Evolutionary conservation across 352 stramenopile genomes (phyloP).

Genomic region (Globisporangium yorkense): DNA sequence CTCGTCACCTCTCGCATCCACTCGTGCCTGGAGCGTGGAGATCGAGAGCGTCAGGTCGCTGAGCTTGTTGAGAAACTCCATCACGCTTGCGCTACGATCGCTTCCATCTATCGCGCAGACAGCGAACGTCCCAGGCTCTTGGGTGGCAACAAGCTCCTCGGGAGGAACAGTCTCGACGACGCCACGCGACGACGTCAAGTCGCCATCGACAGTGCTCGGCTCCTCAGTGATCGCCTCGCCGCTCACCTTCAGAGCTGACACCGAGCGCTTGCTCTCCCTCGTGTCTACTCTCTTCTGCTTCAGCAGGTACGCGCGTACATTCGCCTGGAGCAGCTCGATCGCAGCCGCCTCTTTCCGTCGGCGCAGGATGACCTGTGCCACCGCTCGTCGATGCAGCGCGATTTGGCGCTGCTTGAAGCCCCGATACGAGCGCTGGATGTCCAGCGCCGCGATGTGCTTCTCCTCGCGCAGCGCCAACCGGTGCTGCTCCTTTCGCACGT

Average conservation of each 20-base stretch:
- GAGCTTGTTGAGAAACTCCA: conserved; percentile 8
- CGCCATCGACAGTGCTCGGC: background rate
- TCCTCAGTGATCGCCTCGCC: background rate
- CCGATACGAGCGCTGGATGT: conserved; percentile 65
- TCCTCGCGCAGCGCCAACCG: conserved; percentile 33
- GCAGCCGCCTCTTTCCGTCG: conserved; percentile 44
- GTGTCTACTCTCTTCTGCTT: conserved; percentile 19
- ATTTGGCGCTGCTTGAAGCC: conserved; percentile 47
- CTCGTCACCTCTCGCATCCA: background rate
- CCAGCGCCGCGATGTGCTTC: conserved; percentile 42
- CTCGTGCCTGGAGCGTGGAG: background rate
- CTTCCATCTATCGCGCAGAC: too few species aligned
- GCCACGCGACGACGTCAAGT: background rate
- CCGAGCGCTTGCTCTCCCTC: background rate
- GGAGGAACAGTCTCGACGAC: background rate
- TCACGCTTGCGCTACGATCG: conserved; percentile 1
- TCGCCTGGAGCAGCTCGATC: conserved; percentile 56
- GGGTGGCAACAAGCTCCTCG: background rate
- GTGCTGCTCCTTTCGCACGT: conserved; percentile 46
- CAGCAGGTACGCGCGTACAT: conserved; percentile 55
- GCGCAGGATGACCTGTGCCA: conserved; percentile 41
- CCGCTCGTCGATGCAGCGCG: conserved; percentile 43
- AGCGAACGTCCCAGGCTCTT: background rate
- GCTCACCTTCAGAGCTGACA: background rate
- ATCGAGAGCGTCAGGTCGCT: conserved; percentile 9